These are phyloP conservation scores for Penicillium subrubescens DNA, from an alignment of 495 filamentous ascomycete species.

Conservation along the genomic window DNA sequence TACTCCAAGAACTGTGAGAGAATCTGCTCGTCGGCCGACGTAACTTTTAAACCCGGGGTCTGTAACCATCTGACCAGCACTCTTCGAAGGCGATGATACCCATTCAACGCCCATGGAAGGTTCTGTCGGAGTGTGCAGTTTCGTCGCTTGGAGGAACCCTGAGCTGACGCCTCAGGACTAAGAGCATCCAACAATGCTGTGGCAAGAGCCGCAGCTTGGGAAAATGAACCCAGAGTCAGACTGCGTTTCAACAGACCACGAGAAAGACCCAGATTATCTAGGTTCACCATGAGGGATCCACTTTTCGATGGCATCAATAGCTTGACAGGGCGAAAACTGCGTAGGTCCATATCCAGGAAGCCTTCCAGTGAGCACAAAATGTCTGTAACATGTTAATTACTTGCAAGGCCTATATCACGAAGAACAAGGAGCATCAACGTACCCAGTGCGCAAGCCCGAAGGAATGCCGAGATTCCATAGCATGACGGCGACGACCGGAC, in stretches of 20 bases:
- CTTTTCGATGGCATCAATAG: conserved; percentile 29
- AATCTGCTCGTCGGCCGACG: conserved; percentile 21
- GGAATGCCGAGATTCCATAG: conserved; percentile 34
- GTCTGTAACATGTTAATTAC: conserved; percentile 27
- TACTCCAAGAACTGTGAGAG: conserved; percentile 29
- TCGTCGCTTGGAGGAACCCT: conserved; percentile 10
- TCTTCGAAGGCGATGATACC: conserved; percentile 41
- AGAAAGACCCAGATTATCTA: conserved; percentile 38
- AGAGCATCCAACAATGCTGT: conserved; percentile 38
- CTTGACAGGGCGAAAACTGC: conserved; percentile 8
- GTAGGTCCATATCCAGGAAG: conserved; percentile 8
- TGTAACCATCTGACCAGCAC: conserved; percentile 34
- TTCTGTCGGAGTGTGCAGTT: conserved; percentile 32
- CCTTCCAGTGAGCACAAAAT: conserved; percentile 40
- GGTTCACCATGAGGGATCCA: conserved; percentile 35
- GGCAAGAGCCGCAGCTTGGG: conserved; percentile 25
- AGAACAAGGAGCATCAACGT: conserved; percentile 14
- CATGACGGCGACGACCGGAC: conserved; percentile 31
- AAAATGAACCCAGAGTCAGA: conserved; percentile 28
- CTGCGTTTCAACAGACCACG: conserved; percentile 29
- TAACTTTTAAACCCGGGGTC: conserved; percentile 9
- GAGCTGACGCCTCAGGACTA: conserved; percentile 13
- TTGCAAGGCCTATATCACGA: neutral
- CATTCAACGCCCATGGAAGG: conserved; percentile 38
- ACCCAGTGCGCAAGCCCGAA: conserved; percentile 43